Conservation (phyloP, 441 rosid genomes). For the Mallotus repandus region DNA sequence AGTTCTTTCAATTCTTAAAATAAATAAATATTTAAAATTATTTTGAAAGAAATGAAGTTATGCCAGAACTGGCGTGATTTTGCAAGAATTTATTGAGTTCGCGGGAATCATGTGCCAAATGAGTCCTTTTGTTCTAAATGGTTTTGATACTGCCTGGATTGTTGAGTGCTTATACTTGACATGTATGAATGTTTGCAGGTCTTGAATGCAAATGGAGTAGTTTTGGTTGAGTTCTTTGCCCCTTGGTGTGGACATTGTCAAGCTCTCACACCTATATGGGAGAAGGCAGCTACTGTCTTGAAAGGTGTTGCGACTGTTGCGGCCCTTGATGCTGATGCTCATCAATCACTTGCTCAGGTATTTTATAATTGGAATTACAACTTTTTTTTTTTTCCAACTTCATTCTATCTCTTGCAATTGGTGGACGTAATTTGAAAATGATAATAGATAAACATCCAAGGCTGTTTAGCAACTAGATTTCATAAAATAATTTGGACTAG, state of each 20-base stretch:
- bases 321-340: conserved; percentile 95
- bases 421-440: background rate
- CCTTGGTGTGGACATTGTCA: conserved; percentile 99
- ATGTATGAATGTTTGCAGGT: conserved; percentile 41
- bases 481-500: background rate
- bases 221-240: conserved; percentile 93
- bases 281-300: conserved; percentile 79
- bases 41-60: too few relatives aligned
- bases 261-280: conserved; percentile 92
- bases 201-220: conserved; percentile 76
- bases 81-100: too few relatives aligned
- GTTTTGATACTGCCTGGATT: background rate
- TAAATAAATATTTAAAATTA: too few relatives aligned
- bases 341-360: conserved; percentile 95
- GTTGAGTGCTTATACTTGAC: background rate
- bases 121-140: too few relatives aligned
- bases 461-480: background rate
- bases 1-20: too few relatives aligned
- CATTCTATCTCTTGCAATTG: background rate
- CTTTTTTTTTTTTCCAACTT: background rate
- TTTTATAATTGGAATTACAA: background rate
- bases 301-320: conserved; percentile 97
- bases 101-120: too few relatives aligned
- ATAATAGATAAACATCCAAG: background rate
- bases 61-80: too few relatives aligned